Conservation (phyloP, 495 filamentous ascomycete species). For the Xylaria bambusicola region DNA sequence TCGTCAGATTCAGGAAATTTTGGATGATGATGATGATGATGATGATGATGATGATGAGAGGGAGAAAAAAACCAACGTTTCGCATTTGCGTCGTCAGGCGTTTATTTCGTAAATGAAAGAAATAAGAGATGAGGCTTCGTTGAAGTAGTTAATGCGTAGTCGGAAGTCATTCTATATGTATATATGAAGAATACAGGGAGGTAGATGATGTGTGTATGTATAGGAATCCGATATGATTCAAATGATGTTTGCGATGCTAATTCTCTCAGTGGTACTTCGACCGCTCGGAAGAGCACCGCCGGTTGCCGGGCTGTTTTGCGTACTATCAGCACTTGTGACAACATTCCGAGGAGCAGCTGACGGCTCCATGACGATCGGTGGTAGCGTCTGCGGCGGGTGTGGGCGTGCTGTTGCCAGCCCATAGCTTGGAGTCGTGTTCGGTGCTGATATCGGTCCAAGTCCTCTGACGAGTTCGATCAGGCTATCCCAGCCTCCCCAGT, state of each 20-base stretch:
- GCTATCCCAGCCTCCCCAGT: constrained; percentile 59
- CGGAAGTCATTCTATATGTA: no score
- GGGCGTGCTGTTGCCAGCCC: constrained; percentile 16
- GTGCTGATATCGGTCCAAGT: constrained; percentile 28
- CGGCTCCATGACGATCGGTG: constrained; percentile 38
- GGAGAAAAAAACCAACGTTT: no score
- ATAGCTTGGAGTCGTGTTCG: constrained; percentile 25
- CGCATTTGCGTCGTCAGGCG: no score
- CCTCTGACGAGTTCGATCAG: constrained; percentile 42
- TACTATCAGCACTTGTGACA: constrained; percentile 35
- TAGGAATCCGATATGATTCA: constrained; percentile 28
- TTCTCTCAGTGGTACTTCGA: constrained; percentile 57
- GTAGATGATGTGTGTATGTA: not conserved
- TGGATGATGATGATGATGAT: no score
- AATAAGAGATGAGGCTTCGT: no score
- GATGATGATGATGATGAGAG: no score
- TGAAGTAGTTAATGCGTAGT: no score
- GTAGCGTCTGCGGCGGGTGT: constrained; percentile 22
- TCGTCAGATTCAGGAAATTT: no score
- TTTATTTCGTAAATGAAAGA: no score
- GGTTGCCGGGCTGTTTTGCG: constrained; percentile 39
- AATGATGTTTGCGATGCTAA: constrained; percentile 83
- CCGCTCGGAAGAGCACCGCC: constrained; percentile 38
- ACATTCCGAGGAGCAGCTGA: constrained; percentile 31
- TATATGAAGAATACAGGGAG: no score